A percentile compares a stretch with the other conserved stretches of the same genome.
These are phyloP conservation scores for Mycosphaerella arachidis DNA, from an alignment of 2,329 filamentous ascomycete species.

Conservation along the genomic window DNA sequence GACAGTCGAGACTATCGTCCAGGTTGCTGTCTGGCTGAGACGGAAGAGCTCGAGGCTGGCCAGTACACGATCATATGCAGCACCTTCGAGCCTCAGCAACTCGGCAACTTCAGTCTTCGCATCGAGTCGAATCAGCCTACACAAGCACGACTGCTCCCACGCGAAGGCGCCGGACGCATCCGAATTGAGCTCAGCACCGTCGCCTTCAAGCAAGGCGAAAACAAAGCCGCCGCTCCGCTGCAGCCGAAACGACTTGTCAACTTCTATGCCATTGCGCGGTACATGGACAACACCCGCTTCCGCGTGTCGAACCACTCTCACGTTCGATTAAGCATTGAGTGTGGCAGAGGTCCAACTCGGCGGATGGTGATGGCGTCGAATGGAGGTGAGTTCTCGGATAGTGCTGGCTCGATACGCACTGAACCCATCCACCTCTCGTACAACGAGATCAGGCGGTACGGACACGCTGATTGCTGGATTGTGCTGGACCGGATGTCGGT, in stretches of 20 bases:
- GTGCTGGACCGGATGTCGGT: slow-evolving; percentile 76
- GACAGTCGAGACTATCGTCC: slow-evolving; percentile 86
- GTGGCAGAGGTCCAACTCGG: slow-evolving; percentile 66
- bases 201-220: slow-evolving; percentile 46
- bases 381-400: slow-evolving; percentile 72
- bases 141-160: slow-evolving; percentile 56
- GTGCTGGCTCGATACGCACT: slow-evolving; percentile 60
- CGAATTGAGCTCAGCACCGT: slow-evolving; percentile 55
- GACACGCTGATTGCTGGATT: slow-evolving; percentile 63
- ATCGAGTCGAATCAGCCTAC: slow-evolving; percentile 62
- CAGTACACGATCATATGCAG: slow-evolving; percentile 85
- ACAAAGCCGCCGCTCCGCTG: slow-evolving; percentile 53
- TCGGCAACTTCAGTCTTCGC: slow-evolving; percentile 68
- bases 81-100: slow-evolving; percentile 78
- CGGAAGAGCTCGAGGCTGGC: slow-evolving; percentile 59
- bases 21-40: slow-evolving; percentile 67
- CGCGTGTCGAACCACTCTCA: slow-evolving; percentile 37
- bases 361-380: slow-evolving; percentile 60
- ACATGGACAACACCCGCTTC: slow-evolving; percentile 11
- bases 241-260: slow-evolving; percentile 47
- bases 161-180: slow-evolving; percentile 71
- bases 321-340: slow-evolving; percentile 68
- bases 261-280: slow-evolving; percentile 29
- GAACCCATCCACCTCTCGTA: slow-evolving; percentile 72
- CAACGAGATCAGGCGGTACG: slow-evolving; percentile 41